phyloP scores from a whole-genome alignment of 163 green algal species.

The Chlamydomonas reinhardtii region DNA sequence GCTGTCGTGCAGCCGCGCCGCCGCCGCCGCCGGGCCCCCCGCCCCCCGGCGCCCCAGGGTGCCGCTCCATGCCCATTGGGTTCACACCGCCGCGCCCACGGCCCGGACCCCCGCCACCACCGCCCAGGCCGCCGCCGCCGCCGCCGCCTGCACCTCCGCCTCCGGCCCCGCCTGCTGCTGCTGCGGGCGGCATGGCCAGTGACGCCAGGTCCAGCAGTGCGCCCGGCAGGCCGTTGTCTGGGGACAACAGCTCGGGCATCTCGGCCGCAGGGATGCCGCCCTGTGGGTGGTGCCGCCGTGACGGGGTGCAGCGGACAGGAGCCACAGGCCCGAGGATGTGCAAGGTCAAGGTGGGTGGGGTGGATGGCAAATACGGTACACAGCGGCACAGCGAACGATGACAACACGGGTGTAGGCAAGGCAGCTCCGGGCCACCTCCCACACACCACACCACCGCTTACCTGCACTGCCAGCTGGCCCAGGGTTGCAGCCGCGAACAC shows the following conservation, averaged over 20 bases:
- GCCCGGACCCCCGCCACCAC: neutral
- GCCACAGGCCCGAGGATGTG: too few relatives aligned
- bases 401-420: too few relatives aligned
- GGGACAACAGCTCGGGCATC: constrained; percentile 25
- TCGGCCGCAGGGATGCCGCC: neutral
- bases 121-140: too few relatives aligned
- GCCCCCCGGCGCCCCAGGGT: too few relatives aligned
- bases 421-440: too few relatives aligned
- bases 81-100: neutral
- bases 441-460: neutral
- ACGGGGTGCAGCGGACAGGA: too few relatives aligned
- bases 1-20: neutral
- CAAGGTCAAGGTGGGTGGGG: too few relatives aligned
- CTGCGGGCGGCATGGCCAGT: constrained; percentile 18
- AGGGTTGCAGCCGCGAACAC: constrained; percentile 38
- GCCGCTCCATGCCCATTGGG: neutral
- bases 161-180: neutral
- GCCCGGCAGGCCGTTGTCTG: constrained; percentile 26
- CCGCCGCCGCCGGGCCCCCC: neutral
- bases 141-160: neutral
- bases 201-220: constrained; percentile 47
- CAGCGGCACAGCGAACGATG: too few relatives aligned
- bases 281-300: too few relatives aligned
- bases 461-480: constrained; percentile 51
- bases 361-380: too few relatives aligned